Percentiles rank a stretch among this genome's conserved stretches.
Conservation (phyloP, 192 early-diverging fungal species). For the Coemansia sp. region DNA sequence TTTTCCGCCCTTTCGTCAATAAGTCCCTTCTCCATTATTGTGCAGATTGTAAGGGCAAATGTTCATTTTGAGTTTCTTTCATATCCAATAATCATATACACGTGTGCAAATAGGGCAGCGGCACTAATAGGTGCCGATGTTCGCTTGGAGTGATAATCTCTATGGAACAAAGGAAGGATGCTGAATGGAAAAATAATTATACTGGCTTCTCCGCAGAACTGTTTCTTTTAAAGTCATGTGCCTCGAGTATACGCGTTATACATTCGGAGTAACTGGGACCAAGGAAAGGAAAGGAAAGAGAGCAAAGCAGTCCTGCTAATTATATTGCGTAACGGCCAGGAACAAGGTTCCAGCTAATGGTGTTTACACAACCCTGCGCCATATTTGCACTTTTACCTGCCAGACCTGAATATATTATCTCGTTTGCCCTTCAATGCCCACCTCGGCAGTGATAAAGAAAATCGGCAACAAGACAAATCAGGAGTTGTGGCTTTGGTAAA, state of each 20-base stretch:
- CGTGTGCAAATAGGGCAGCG: neutral
- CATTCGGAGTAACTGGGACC: neutral
- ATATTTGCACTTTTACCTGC: too few relatives aligned
- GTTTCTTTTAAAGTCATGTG: neutral
- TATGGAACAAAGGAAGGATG: neutral
- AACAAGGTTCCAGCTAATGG: too few relatives aligned
- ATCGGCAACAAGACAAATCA: too few relatives aligned
- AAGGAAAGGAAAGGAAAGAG: neutral
- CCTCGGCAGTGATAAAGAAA: too few relatives aligned
- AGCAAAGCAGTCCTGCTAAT: neutral
- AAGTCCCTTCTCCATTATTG: neutral
- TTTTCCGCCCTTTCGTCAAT: neutral
- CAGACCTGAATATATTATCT: neutral
- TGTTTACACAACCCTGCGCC: too few relatives aligned
- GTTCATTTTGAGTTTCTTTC: neutral
- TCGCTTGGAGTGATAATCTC: neutral
- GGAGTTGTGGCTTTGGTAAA: too few relatives aligned
- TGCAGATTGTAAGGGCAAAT: neutral
- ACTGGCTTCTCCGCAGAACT: neutral
- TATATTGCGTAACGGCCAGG: neutral
- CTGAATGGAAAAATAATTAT: neutral
- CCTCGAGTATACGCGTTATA: neutral
- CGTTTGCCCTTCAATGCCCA: too few relatives aligned
- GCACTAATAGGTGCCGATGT: neutral
- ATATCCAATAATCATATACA: neutral